Percentiles rank a stretch among this genome's conserved stretches.
Evolutionary conservation across 2,329 filamentous ascomycete species (phyloP).

Genomic region (Chaetomiaceae sp.): DNA sequence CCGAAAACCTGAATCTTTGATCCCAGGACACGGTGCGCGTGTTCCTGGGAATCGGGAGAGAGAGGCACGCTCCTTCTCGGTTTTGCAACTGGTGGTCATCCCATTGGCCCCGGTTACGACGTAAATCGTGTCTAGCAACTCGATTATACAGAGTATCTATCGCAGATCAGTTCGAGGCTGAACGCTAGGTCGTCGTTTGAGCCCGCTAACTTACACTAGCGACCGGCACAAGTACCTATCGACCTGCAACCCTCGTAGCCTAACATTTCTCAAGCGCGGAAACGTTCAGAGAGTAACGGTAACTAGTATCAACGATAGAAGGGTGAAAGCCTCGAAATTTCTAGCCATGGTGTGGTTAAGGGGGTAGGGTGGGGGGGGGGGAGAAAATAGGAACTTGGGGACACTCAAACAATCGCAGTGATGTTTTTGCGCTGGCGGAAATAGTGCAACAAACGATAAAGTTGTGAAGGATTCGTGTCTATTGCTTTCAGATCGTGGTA

Average conservation of each 20-base stretch:
- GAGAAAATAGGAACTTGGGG: not conserved
- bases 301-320: constrained; percentile 28
- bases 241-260: constrained; percentile 29
- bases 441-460: not conserved
- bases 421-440: not conserved
- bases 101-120: constrained; percentile 35
- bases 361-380: not conserved
- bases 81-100: constrained; percentile 53
- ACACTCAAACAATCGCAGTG: not conserved
- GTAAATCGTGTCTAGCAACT: constrained; percentile 40
- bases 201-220: constrained; percentile 31
- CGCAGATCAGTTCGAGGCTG: constrained; percentile 24
- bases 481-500: not conserved
- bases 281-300: constrained; percentile 36
- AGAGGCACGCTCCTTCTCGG: constrained; percentile 43
- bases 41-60: constrained; percentile 41
- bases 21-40: constrained; percentile 39
- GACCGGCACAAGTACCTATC: constrained; percentile 37
- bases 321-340: not conserved
- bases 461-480: not conserved
- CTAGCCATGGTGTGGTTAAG: not conserved
- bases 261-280: constrained; percentile 33
- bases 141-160: constrained; percentile 46
- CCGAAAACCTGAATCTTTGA: constrained; percentile 51
- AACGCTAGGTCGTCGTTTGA: not conserved